Evolutionary conservation across 1,284 basidiomycete species (phyloP), one percentile per base, ranked within the genome.

Genomic region (Grifola frondosa): DNA sequence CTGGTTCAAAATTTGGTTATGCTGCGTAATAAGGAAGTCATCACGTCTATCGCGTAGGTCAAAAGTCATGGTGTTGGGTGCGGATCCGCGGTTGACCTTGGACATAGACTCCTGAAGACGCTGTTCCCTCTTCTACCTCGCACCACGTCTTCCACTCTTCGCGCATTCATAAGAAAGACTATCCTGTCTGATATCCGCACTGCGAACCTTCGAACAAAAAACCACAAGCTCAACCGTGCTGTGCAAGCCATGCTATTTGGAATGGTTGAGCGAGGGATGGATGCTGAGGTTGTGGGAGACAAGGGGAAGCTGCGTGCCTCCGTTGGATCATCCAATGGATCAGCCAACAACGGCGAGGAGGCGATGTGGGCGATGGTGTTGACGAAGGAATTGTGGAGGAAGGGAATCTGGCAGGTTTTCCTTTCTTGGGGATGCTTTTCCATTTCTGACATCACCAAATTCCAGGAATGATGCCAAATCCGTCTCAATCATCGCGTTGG

Each of bases 281-380:
- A 84, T 31, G 84, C 73, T 8, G 84, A 91, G 56, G 81, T 91
- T 11, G 58, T 81, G 28, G 86, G 90, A 31, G 81, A 94, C 73
- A 90, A 92, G 69, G 86, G 87, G 0, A 91, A 87, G 57, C 58
- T 78, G 13, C 74, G 79, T 48, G 73, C 72, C 13, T 52, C 64
- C 30, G 51, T 69, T 49, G 66, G 67, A 7, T 56, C 68, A n/a
- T 62, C 67, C 0, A 68, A 65, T 44, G 61, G 60, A 6, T 66
- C 72, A 22, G 70, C 70, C 25, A 67, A 71, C 48, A 71, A 72
- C 42, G 81, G 83, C 6, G 88, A 91, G 28, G 96, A 98, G 60
- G 95, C 96, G 2, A 89, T 98, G 79, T 99, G 97, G 96, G 96
- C 97, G 2, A 87, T 99, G 32, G 88, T 96, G 37, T 69, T 99